Evolutionary conservation across 2,329 filamentous ascomycete species (phyloP), one percentile per base, ranked within the genome.

Genomic region (Sclerotinia sclerotiorum): DNA sequence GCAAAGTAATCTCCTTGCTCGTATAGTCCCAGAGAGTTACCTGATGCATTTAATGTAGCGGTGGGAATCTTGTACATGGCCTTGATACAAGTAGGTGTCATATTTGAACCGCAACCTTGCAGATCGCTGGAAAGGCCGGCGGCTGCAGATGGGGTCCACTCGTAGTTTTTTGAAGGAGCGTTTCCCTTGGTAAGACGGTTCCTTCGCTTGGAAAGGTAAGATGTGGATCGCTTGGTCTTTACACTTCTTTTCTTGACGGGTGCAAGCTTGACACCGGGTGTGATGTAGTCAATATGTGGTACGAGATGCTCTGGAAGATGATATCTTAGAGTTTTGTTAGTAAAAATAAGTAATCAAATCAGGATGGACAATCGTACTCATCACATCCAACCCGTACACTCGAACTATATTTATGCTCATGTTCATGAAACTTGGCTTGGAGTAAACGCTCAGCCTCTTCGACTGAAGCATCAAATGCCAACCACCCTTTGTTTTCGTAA

Each of bases 271-370:
- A 82, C 76, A 29, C 80, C 81, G 1, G 82, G 82, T 2, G 79
- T 83, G 42, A 84, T 80, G 70, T 82, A 83, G 73, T 84, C 82
- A 64, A 84, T 77, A 66, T 83, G 80, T 10, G 73, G 66, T 60
- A 78, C 75, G 32, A 83, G 49, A 60, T 80, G 75, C n/a, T 78
- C 74, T 17, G 82, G 81, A 32, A 83, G 74, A 68, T 80, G 78
- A 69, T 83, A 82, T 60, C 73, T 73, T 61, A 11, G 2, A 42
- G 6, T 65, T n/a, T 46, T 10, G 42, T 70, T 46, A 57, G 55
- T 51, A 19, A 27, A 51, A 13, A 39, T 42, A 21, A 15, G 8
- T 48, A 11, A 51, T 27, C 24, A 17, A 39, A 2, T 7, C 8
- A 6, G n/a, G 24, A 64, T 54, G 15, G 3, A 13, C 17, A 56